These are phyloP conservation scores for Paraconiothyrium sp. DNA, from an alignment of 2,329 filamentous ascomycete genomes.

Conservation along the genomic window DNA sequence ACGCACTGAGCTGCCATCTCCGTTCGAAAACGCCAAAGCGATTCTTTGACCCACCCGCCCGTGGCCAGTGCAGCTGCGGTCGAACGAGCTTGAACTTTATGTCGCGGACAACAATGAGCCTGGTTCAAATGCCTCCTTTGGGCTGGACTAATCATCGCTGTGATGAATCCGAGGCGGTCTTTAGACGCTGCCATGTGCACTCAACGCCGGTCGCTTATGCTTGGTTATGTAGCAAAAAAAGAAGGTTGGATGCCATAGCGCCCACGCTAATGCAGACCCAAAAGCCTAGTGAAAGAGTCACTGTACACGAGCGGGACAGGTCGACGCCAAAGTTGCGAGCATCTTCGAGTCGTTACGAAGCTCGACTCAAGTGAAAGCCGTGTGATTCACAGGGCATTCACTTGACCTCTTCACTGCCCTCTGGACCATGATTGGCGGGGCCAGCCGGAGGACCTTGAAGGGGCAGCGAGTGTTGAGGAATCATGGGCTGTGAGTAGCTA, in stretches of 20 bases:
- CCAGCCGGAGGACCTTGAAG: conserved; percentile 48
- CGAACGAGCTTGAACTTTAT: conserved; percentile 5
- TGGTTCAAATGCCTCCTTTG: conserved; percentile 9
- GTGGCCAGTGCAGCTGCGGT: conserved; percentile 23
- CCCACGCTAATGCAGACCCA: conserved; percentile 46
- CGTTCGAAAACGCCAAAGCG: conserved; percentile 26
- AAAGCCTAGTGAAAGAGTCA: conserved; percentile 30
- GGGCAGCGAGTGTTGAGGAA: conserved; percentile 52
- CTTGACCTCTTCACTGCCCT: conserved; percentile 49
- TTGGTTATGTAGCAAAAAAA: conserved; percentile 32
- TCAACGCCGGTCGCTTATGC: conserved; percentile 52
- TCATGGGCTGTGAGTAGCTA: conserved; percentile 54
- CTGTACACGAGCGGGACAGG: conserved; percentile 21
- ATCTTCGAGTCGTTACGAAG: conserved; percentile 24
- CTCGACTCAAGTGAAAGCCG: conserved; percentile 11
- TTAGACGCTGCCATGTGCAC: conserved; percentile 33
- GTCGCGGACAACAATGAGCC: conserved; percentile 10
- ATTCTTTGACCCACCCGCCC: conserved; percentile 23
- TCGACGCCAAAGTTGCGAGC: conserved; percentile 20
- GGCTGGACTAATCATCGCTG: conserved; percentile 4
- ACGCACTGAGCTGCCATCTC: conserved; percentile 21
- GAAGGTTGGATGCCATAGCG: conserved; percentile 30
- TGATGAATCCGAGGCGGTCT: conserved; percentile 16
- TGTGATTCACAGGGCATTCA: conserved; percentile 30
- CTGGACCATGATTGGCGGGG: conserved; percentile 45